Evolutionary conservation across 139 green algal species (phyloP).

Genomic region (Parachlorella kessleri): DNA sequence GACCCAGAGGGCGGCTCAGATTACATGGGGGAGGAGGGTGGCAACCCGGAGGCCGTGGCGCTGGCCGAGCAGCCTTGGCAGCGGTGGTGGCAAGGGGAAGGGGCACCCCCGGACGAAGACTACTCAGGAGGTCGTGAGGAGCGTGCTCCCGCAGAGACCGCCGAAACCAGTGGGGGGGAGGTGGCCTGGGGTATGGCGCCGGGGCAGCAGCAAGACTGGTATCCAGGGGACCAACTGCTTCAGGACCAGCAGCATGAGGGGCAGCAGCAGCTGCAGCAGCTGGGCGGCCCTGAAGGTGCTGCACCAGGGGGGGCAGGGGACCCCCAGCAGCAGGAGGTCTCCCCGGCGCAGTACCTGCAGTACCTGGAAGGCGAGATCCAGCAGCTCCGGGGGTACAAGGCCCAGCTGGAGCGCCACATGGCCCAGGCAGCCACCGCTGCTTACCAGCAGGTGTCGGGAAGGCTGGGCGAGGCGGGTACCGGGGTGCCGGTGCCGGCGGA

Average conservation of each 20-base stretch:
- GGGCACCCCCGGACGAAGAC: neutral
- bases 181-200: neutral
- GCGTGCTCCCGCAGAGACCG: too few species aligned
- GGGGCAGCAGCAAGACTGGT: neutral
- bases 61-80: too few species aligned
- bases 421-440: slow-evolving; percentile 15
- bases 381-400: slow-evolving; percentile 9
- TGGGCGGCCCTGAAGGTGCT: neutral
- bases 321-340: too few species aligned
- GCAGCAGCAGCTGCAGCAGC: neutral
- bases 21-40: too few species aligned
- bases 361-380: slow-evolving; percentile 14
- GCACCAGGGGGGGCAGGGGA: neutral
- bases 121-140: too few species aligned
- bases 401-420: slow-evolving; percentile 10
- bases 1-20: too few species aligned
- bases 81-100: too few species aligned
- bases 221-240: too few species aligned
- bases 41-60: too few species aligned
- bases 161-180: neutral
- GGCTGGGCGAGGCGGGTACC: neutral
- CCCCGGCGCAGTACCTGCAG: slow-evolving; percentile 1
- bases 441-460: neutral
- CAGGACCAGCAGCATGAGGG: neutral
- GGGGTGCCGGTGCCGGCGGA: slow-evolving; percentile 31